Evolutionary conservation across 768 basidiomycete genomes (phyloP).

Genomic region (Trametes punicea): DNA sequence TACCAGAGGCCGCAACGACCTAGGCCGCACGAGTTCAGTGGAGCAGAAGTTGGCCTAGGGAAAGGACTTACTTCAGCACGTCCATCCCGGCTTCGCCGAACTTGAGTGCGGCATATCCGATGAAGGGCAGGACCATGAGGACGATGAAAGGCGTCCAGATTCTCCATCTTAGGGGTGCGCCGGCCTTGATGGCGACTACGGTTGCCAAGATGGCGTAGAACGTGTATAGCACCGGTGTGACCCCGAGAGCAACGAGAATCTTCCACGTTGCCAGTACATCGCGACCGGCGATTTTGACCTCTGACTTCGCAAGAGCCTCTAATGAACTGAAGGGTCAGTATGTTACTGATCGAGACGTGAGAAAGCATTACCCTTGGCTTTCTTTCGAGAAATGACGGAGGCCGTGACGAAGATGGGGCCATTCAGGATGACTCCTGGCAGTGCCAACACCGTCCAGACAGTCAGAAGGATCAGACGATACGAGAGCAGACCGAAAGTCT

Average conservation of each 20-base stretch:
- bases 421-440: slow-evolving; percentile 90
- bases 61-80: slow-evolving; percentile 91
- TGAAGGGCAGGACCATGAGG: slow-evolving; percentile 71
- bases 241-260: slow-evolving; percentile 87
- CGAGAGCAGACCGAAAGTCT: slow-evolving; percentile 75
- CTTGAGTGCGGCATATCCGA: slow-evolving; percentile 91
- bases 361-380: slow-evolving; percentile 69
- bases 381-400: slow-evolving; percentile 80
- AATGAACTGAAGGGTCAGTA: not conserved
- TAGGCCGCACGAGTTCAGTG: no score
- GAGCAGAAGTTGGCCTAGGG: no score
- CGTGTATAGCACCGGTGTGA: slow-evolving; percentile 81
- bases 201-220: slow-evolving; percentile 82
- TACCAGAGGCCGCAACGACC: slow-evolving; percentile 86
- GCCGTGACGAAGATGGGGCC: slow-evolving; percentile 92
- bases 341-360: no score
- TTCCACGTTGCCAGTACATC: slow-evolving; percentile 99
- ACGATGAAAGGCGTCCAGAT: slow-evolving; percentile 79
- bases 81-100: slow-evolving; percentile 99
- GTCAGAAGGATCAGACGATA: slow-evolving; percentile 78
- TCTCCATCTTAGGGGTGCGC: slow-evolving; percentile 58
- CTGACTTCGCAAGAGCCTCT: slow-evolving; percentile 96
- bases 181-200: slow-evolving; percentile 62
- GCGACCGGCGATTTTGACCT: slow-evolving; percentile 91
- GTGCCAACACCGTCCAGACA: slow-evolving; percentile 78